phyloP scores from a whole-genome alignment of 176 grass and related monocot genomes.

The Musa beccarii region DNA sequence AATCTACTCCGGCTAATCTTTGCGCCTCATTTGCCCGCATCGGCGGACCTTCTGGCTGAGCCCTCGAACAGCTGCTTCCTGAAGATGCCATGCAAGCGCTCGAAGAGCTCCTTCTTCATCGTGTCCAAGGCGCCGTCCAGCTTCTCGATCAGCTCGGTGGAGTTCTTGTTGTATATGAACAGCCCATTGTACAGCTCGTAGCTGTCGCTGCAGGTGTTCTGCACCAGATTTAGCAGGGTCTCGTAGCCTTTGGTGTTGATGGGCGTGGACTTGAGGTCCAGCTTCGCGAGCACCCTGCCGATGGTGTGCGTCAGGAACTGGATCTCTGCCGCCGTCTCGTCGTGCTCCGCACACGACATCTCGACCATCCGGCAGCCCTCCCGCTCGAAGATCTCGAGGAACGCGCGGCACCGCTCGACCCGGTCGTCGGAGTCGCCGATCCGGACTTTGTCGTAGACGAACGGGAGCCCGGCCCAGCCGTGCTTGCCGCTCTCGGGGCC shows the following conservation, averaged over 20 bases:
- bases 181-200: background rate
- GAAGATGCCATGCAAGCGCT: background rate
- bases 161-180: constrained; percentile 1
- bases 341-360: background rate
- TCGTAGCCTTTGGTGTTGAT: background rate
- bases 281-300: too few relatives aligned
- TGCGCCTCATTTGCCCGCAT: too few relatives aligned
- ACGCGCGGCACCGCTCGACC: background rate
- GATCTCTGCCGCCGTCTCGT: background rate
- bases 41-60: background rate
- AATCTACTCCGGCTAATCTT: too few relatives aligned
- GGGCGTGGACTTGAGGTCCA: too few relatives aligned
- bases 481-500: too few relatives aligned
- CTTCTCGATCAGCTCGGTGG: background rate
- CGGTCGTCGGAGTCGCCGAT: background rate
- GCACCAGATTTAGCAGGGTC: background rate
- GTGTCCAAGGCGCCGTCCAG: background rate
- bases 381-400: background rate
- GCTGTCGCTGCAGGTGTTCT: background rate
- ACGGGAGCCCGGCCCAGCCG: too few relatives aligned
- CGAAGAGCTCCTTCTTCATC: background rate
- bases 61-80: background rate
- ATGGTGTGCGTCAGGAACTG: too few relatives aligned
- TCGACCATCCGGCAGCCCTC: background rate
- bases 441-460: too few relatives aligned